Conservation (phyloP, 371 early-diverging fungal species). For the Choanephora cucurbitarum region DNA sequence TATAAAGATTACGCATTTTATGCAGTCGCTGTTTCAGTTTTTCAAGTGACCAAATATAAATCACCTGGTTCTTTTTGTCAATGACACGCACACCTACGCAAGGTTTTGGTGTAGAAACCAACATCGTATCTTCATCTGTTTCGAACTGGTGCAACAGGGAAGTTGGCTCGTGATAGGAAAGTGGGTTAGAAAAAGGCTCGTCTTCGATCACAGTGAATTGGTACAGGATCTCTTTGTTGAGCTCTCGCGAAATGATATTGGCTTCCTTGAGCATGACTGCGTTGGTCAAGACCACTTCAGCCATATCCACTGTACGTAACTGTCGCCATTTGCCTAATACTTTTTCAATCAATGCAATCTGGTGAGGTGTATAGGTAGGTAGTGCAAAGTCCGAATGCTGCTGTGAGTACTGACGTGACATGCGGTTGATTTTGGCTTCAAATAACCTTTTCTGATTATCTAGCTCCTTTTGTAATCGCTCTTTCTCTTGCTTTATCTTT, state of each 20-base stretch:
- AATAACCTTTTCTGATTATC: slow-evolving; percentile 51
- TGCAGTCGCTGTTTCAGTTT: slow-evolving; percentile 68
- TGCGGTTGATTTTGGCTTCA: slow-evolving; percentile 50
- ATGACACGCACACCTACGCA: slow-evolving; percentile 73
- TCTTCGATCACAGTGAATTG: slow-evolving; percentile 77
- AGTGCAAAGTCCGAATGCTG: slow-evolving; percentile 37
- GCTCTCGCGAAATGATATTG: slow-evolving; percentile 82
- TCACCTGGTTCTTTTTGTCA: slow-evolving; percentile 68
- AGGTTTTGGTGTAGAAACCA: slow-evolving; percentile 55
- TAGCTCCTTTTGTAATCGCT: slow-evolving; percentile 57
- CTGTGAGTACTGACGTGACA: slow-evolving; percentile 45
- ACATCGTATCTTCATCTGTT: slow-evolving; percentile 56
- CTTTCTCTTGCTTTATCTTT: slow-evolving; percentile 54
- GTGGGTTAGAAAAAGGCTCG: slow-evolving; percentile 50
- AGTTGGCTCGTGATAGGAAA: slow-evolving; percentile 66
- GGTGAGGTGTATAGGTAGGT: slow-evolving; percentile 39
- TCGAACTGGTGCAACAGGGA: slow-evolving; percentile 58
- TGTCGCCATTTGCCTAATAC: slow-evolving; percentile 63
- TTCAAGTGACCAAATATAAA: slow-evolving; percentile 78
- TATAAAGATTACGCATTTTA: slow-evolving; percentile 79
- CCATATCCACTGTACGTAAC: slow-evolving; percentile 70
- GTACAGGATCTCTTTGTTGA: slow-evolving; percentile 76
- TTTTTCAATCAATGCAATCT: slow-evolving; percentile 52
- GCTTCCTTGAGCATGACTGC: slow-evolving; percentile 84
- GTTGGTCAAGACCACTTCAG: slow-evolving; percentile 69